Evolutionary conservation across 495 filamentous ascomycete genomes (phyloP).

Genomic region (Aspergillus steynii): DNA sequence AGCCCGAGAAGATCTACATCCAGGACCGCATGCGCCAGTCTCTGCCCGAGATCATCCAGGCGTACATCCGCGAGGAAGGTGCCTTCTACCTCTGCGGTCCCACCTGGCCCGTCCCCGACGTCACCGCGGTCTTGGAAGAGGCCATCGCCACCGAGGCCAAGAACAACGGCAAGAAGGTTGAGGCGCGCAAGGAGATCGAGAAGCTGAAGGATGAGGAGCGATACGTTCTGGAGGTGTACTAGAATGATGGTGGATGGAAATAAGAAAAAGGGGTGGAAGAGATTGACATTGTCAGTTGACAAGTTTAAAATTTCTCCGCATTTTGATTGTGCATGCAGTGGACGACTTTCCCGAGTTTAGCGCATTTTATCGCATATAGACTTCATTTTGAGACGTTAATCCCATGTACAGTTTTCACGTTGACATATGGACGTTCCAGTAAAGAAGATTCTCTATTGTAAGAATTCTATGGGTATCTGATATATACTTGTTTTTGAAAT

Average conservation of each 20-base stretch:
- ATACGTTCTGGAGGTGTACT: conserved; percentile 97
- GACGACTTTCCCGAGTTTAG: background rate
- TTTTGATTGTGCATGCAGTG: background rate
- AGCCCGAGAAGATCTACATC: conserved; percentile 98
- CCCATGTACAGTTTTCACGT: background rate
- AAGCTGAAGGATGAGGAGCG: conserved; percentile 88
- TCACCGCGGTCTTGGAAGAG: conserved; percentile 90
- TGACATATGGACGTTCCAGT: background rate
- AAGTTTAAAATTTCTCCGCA: background rate
- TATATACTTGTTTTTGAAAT: conserved; percentile 15
- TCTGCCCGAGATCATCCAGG: conserved; percentile 79
- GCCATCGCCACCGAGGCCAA: conserved; percentile 80
- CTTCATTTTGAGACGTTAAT: background rate
- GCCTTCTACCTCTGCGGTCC: conserved; percentile 96
- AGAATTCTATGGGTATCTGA: conserved; percentile 20
- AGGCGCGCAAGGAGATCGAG: conserved; percentile 92
- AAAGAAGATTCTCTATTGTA: background rate
- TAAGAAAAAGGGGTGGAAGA: background rate
- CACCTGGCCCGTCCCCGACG: conserved; percentile 99
- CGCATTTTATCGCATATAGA: background rate
- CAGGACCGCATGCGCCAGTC: conserved; percentile 96
- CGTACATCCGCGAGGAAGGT: conserved; percentile 85
- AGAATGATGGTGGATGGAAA: conserved; percentile 25
- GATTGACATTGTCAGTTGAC: background rate
- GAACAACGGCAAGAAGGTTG: conserved; percentile 71